Evolutionary conservation across 2,329 filamentous ascomycete genomes (phyloP).

Genomic region (Penicillium expansum): DNA sequence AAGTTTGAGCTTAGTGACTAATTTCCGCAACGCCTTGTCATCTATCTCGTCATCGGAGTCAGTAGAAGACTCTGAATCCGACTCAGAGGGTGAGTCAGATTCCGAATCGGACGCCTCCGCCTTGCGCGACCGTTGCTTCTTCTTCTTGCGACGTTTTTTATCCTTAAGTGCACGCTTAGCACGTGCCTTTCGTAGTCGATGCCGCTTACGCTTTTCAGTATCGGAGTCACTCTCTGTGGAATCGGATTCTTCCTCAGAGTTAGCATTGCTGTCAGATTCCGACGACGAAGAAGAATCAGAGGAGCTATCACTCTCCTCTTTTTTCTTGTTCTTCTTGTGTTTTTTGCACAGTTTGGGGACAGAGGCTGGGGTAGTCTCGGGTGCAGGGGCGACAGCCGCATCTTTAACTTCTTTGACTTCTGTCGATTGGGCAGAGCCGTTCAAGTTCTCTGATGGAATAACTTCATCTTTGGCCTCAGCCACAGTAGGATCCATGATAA

Average conservation of each 20-base stretch:
- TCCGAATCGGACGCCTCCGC: conserved; percentile 13
- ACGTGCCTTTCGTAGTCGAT: conserved; percentile 40
- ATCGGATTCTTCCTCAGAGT: conserved; percentile 12
- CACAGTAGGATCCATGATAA: conserved; percentile 21
- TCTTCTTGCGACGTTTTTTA: conserved; percentile 29
- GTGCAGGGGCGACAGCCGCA: conserved; percentile 16
- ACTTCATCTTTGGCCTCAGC: conserved; percentile 33
- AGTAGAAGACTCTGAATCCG: conserved; percentile 28
- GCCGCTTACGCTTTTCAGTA: conserved; percentile 29
- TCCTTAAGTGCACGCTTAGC: conserved; percentile 32
- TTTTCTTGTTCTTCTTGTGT: conserved; percentile 25
- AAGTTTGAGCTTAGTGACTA: conserved; percentile 33
- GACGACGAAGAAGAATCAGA: conserved; percentile 23
- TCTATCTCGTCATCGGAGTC: conserved; percentile 32
- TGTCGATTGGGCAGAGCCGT: conserved; percentile 15
- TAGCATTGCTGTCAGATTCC: conserved; percentile 20
- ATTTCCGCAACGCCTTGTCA: conserved; percentile 33
- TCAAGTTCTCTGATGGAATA: conserved; percentile 25
- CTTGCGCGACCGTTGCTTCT: conserved; percentile 41
- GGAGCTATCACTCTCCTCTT: conserved; percentile 16
- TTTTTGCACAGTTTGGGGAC: conserved; percentile 34
- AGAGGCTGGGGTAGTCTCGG: conserved; percentile 19
- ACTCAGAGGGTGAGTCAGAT: conserved; percentile 17
- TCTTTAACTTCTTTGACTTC: conserved; percentile 19
- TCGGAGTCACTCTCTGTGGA: conserved; percentile 23